A percentile compares a stretch with the other conserved stretches of the same genome.
Conservation (phyloP, 2,329 filamentous ascomycete genomes). For the Colletotrichum sp. region DNA sequence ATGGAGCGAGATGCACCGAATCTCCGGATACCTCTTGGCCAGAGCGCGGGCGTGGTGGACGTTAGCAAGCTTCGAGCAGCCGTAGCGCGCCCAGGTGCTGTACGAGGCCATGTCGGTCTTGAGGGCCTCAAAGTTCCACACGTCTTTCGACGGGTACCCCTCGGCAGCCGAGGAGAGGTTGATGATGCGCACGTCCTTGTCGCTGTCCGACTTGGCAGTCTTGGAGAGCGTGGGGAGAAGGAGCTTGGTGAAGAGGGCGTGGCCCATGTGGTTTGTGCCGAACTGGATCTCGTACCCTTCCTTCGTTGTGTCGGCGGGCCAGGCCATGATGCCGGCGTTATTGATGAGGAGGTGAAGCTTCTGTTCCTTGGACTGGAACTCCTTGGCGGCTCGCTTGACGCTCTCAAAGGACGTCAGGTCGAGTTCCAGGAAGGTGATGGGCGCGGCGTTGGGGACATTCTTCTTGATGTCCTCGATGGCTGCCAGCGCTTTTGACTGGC, state of each 20-base stretch:
- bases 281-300: constrained; percentile 57
- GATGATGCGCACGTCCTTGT: constrained; percentile 22
- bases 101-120: constrained; percentile 26
- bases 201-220: constrained; percentile 25
- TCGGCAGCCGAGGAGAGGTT: constrained; percentile 19
- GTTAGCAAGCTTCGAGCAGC: constrained; percentile 41
- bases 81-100: constrained; percentile 51
- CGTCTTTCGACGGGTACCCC: not conserved
- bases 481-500: constrained; percentile 32
- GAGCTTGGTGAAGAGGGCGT: constrained; percentile 47
- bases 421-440: constrained; percentile 40
- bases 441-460: constrained; percentile 18
- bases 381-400: constrained; percentile 43
- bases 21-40: constrained; percentile 40
- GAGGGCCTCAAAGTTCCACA: constrained; percentile 19
- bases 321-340: constrained; percentile 51
- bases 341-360: constrained; percentile 50
- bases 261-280: constrained; percentile 54
- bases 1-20: constrained; percentile 52
- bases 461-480: constrained; percentile 41
- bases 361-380: constrained; percentile 35
- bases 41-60: constrained; percentile 23
- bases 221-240: constrained; percentile 34
- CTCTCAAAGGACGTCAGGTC: constrained; percentile 50
- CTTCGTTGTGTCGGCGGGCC: constrained; percentile 37